Evolutionary conservation across 129 eudicot genomes (phyloP).

Genomic region (Apium graveolens): DNA sequence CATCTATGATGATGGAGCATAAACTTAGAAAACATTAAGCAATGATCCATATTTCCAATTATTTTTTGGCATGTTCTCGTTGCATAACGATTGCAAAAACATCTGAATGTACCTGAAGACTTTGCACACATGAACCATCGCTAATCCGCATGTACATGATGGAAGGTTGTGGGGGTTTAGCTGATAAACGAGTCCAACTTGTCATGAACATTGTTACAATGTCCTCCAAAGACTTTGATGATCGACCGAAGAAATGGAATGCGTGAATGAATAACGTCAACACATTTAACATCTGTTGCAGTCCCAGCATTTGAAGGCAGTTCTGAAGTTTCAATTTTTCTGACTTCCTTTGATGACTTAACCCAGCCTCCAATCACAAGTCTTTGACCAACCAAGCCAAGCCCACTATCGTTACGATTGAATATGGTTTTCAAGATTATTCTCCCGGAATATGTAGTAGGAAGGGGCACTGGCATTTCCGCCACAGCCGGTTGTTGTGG

Average conservation of each 20-base stretch:
- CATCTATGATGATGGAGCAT: not conserved
- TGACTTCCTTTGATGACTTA: conserved; percentile 65
- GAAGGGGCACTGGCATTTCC: not conserved
- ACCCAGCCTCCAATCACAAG: conserved; percentile 91
- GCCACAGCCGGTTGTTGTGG: conserved; percentile 19
- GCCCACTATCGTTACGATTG: conserved; percentile 39
- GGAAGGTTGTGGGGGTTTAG: conserved; percentile 36
- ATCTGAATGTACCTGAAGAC: conserved; percentile 51
- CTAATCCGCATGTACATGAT: conserved; percentile 45
- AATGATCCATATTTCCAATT: not conserved
- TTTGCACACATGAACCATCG: conserved; percentile 69
- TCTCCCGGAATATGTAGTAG: conserved; percentile 25
- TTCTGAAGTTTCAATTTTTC: conserved; percentile 21
- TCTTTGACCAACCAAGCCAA: conserved; percentile 13
- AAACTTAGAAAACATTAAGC: not conserved
- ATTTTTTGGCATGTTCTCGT: not conserved
- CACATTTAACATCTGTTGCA: conserved; percentile 60
- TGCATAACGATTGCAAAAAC: not conserved
- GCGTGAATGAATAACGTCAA: conserved; percentile 58
- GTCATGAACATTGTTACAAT: conserved; percentile 26
- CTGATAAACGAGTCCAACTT: conserved; percentile 31
- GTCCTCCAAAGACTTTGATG: conserved; percentile 65
- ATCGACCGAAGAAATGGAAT: conserved; percentile 58
- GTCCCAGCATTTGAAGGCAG: conserved; percentile 3
- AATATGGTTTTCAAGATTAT: conserved; percentile 50